Evolutionary conservation across 345 rosid species (phyloP).

Genomic region (Populus tremula): DNA sequence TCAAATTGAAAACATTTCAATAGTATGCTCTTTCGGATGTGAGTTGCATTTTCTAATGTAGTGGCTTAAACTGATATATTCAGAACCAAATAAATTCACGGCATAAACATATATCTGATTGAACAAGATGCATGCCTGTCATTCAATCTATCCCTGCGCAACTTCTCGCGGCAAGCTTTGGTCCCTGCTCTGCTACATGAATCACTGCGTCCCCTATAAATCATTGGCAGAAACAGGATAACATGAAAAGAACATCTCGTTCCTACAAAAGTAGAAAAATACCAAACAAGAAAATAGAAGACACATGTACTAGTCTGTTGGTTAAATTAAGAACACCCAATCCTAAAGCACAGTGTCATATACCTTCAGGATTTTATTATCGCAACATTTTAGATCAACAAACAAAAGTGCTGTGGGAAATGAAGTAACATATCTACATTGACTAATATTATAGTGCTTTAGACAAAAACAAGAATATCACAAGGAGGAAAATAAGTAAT

Average conservation of each 20-base stretch:
- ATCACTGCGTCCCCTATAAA: constrained; percentile 20
- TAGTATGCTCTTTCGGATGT: neutral
- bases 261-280: neutral
- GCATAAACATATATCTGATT: neutral
- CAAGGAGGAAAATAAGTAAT: neutral
- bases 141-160: constrained; percentile 32
- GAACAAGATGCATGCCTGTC: constrained; percentile 22
- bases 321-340: too few species aligned
- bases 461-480: neutral
- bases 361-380: too few species aligned
- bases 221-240: neutral
- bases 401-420: too few species aligned
- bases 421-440: too few species aligned
- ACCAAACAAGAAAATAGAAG: neutral
- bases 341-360: too few species aligned
- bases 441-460: neutral
- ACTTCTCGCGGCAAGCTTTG: constrained; percentile 34
- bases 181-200: constrained; percentile 20
- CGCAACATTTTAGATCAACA: too few species aligned
- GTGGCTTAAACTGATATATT: neutral
- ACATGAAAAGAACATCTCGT: neutral
- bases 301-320: too few species aligned
- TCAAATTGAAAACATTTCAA: neutral
- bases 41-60: neutral
- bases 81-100: neutral